These are phyloP conservation scores for Calonectria hongkongensis DNA, from an alignment of 2,329 filamentous ascomycete species.

Conservation along the genomic window DNA sequence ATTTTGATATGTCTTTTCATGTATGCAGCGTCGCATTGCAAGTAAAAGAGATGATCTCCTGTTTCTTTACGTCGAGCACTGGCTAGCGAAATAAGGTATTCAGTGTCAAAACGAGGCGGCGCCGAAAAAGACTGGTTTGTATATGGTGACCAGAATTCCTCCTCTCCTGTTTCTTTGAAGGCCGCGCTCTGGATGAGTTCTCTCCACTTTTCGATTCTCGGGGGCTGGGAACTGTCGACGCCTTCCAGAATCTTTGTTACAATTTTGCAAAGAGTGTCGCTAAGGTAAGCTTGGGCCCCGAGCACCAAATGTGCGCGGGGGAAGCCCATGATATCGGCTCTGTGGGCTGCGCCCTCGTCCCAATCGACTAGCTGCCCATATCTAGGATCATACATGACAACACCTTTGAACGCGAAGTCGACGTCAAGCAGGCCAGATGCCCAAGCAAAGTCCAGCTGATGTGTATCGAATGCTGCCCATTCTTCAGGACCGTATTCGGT, in stretches of 20 bases:
- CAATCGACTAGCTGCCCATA: slow-evolving; percentile 19
- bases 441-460: neutral
- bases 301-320: slow-evolving; percentile 4
- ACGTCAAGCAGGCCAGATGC: neutral
- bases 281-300: slow-evolving; percentile 1
- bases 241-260: slow-evolving; percentile 2
- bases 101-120: slow-evolving; percentile 15
- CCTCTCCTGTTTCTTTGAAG: slow-evolving; percentile 1
- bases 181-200: neutral
- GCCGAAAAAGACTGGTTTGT: slow-evolving; percentile 25
- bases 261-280: neutral
- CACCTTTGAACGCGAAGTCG: neutral
- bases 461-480: slow-evolving; percentile 6
- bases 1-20: neutral
- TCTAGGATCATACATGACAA: slow-evolving; percentile 18
- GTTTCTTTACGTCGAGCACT: slow-evolving; percentile 5
- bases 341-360: slow-evolving; percentile 9
- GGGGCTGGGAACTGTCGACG: neutral
- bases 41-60: slow-evolving; percentile 10
- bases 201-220: slow-evolving; percentile 6
- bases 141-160: slow-evolving; percentile 22
- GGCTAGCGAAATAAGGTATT: slow-evolving; percentile 7
- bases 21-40: slow-evolving; percentile 14
- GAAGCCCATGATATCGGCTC: slow-evolving; percentile 18
- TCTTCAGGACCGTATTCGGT: slow-evolving; percentile 7